Evolutionary conservation across 306 rosid genomes (phyloP).

Genomic region (Pueraria montana): DNA sequence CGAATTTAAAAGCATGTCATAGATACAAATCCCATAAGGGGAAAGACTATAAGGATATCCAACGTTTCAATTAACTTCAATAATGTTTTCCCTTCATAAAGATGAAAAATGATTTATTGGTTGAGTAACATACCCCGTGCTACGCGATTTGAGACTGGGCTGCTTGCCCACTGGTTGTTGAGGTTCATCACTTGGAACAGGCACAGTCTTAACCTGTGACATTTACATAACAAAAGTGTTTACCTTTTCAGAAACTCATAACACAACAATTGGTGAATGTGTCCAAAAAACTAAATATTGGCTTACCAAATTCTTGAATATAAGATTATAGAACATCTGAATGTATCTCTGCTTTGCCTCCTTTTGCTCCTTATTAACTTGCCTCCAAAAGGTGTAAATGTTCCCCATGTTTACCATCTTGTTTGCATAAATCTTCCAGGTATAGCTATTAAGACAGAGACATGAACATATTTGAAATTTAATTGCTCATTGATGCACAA

Average conservation of each 20-base stretch:
- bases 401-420: constrained; percentile 85
- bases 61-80: not conserved
- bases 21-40: not conserved
- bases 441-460: constrained; percentile 68
- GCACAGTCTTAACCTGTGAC: constrained; percentile 75
- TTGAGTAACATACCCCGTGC: constrained; percentile 58
- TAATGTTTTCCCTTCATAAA: not conserved
- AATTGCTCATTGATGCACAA: not conserved
- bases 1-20: not conserved
- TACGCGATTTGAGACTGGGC: constrained; percentile 49
- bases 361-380: constrained; percentile 77
- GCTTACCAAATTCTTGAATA: constrained; percentile 75
- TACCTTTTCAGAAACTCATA: constrained; percentile 9
- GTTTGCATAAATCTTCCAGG: constrained; percentile 94
- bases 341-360: constrained; percentile 89
- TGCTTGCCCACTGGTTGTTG: constrained; percentile 53
- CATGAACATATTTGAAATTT: constrained; percentile 11
- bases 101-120: constrained; percentile 14
- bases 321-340: constrained; percentile 81
- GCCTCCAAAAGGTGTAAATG: constrained; percentile 82
- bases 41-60: not conserved
- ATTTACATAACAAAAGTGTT: constrained; percentile 35
- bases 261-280: not conserved
- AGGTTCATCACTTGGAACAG: constrained; percentile 66
- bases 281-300: not conserved